phyloP scores from a whole-genome alignment of 169 alveolate species.

The Plasmodium yoelii region DNA sequence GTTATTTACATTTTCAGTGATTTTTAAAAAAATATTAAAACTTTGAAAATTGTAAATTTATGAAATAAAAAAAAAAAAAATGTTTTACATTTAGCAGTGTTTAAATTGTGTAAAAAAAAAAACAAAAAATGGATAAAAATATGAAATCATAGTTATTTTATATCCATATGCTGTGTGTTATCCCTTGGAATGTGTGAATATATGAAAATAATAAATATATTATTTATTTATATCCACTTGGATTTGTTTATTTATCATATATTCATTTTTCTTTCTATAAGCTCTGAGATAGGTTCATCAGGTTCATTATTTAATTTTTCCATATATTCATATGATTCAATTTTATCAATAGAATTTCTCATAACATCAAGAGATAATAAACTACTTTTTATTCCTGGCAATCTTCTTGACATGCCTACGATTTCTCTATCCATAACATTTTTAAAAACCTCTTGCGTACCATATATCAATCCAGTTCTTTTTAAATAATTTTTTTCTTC shows the following conservation, averaged over 20 bases:
- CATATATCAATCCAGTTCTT: constrained; percentile 73
- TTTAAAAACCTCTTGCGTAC: constrained; percentile 70
- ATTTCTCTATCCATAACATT: constrained; percentile 74
- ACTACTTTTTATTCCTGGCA: constrained; percentile 77
- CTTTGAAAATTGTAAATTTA: no score
- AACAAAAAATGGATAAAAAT: no score
- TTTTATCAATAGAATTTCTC: constrained; percentile 58
- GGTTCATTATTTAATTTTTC: constrained; percentile 9
- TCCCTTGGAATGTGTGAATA: no score
- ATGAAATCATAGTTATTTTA: no score
- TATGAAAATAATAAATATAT: no score
- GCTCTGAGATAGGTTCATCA: constrained; percentile 34
- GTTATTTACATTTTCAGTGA: no score
- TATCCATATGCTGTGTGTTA: no score
- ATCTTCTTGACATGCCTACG: constrained; percentile 67
- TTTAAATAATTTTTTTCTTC: constrained; percentile 75
- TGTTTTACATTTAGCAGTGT: no score
- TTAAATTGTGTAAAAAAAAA: no score
- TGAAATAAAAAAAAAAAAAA: no score
- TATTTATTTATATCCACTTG: no score
- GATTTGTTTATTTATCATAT: neutral
- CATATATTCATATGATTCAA: constrained; percentile 70
- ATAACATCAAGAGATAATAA: constrained; percentile 56
- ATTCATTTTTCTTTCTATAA: constrained; percentile 46
- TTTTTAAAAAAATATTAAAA: no score